Base-by-base conservation (phyloP, 192 early-diverging fungal genomes). In the Mortierella antarctica region DNA sequence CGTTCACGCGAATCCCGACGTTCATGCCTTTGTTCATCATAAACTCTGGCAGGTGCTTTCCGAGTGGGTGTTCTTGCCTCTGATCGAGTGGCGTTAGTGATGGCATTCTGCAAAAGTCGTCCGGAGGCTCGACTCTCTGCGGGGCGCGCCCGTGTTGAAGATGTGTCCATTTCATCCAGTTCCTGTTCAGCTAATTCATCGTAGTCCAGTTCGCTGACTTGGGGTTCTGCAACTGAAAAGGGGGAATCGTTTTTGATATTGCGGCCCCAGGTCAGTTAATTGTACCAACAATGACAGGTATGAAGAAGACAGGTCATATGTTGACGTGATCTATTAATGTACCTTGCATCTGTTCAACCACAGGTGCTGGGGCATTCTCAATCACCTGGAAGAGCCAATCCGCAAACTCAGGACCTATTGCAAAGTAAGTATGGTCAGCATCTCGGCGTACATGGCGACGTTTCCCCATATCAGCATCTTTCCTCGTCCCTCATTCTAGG, bases 41-140 rank as follows among this genome's bases (percentile, higher is more conserved):
- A 72, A 49, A 80, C 65, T 57, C 69, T 71, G 47, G 70, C 52
- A 18, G 77, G 70, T 50, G 77, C 65, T 40, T 71, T 45, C 77
- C 44, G 13, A 49, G 59, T 56, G 62, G 44, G 3, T 55, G 62
- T 21, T 4, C 56, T 51, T 40, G 42, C 20, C 2, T 72, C 77
- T 8, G 70, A n/a, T 39, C 77, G 41, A 0, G 70, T 80, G 10
- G 77, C 77, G 14, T 55, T 57, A 21, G 59, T 80, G 60, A 80
- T 71, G 4, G 77, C 77, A 10, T 21, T 80, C 77, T 62, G 57
- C 23, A 80, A 49, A 20, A 80, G 53, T n/a, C 77, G 61, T 23
- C 67, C 52, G 0, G 74, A 5, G 0, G 60, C 62, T 10, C 56
- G 71, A 20, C 55, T 7, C 5, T 48, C 69, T 7, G 50, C 1